These are phyloP conservation scores for Cercophora scortea DNA, from an alignment of 495 filamentous ascomycete species.

Conservation along the genomic window DNA sequence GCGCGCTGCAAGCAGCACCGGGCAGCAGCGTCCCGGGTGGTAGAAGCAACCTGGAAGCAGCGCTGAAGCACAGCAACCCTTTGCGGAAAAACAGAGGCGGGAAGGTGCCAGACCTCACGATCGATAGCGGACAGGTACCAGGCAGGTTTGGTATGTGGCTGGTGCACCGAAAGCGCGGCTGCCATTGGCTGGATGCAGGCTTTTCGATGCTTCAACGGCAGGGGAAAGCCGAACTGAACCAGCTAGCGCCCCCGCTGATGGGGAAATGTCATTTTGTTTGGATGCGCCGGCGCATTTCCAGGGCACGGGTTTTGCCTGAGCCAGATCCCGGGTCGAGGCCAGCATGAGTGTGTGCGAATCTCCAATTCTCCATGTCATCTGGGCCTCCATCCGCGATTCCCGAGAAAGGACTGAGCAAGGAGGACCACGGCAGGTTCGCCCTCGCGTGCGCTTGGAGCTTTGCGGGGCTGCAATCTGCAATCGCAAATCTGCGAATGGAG, in stretches of 20 bases:
- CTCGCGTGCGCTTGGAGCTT: too few relatives aligned
- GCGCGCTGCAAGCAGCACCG: too few relatives aligned
- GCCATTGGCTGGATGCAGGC: conserved; percentile 10
- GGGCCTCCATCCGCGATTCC: too few relatives aligned
- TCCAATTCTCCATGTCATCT: too few relatives aligned
- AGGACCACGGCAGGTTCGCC: too few relatives aligned
- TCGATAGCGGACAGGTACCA: neutral
- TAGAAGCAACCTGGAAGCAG: neutral
- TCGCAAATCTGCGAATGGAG: too few relatives aligned
- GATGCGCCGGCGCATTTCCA: neutral
- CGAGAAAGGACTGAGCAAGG: too few relatives aligned
- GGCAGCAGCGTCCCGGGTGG: conserved; percentile 1
- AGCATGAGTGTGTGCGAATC: too few relatives aligned
- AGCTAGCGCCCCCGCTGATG: neutral
- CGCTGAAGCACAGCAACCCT: neutral
- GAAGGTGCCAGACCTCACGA: conserved; percentile 14
- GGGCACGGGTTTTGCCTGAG: too few relatives aligned
- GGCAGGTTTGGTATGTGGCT: conserved; percentile 10
- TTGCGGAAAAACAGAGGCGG: conserved; percentile 16
- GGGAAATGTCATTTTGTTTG: neutral
- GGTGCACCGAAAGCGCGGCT: neutral
- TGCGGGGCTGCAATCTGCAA: too few relatives aligned
- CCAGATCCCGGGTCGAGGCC: too few relatives aligned
- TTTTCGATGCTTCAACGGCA: neutral
- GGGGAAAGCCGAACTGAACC: conserved; percentile 2